These are phyloP conservation scores for Catunica adiposa DNA, from an alignment of 2,329 filamentous ascomycete species.

Conservation along the genomic window DNA sequence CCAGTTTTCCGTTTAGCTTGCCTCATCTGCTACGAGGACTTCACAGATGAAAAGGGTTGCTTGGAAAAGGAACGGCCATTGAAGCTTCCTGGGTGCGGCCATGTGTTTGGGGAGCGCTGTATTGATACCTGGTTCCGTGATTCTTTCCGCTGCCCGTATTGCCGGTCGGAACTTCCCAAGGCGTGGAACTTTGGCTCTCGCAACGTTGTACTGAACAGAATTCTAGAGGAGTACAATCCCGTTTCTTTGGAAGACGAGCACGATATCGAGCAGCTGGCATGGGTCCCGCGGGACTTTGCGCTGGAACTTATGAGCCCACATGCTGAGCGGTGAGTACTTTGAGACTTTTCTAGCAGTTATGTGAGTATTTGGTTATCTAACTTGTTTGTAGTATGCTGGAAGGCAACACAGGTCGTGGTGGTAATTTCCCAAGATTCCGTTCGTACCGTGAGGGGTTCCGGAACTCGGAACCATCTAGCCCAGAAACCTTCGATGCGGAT, in stretches of 20 bases:
- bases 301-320: not conserved
- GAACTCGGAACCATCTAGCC: not conserved
- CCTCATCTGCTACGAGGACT: constrained; percentile 41
- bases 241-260: not conserved
- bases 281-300: constrained; percentile 3
- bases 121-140: constrained; percentile 50
- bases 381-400: too few species aligned
- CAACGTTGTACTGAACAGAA: constrained; percentile 5
- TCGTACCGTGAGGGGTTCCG: not conserved
- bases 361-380: too few species aligned
- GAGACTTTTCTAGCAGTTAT: not conserved
- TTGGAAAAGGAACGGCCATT: constrained; percentile 35
- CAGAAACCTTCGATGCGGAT: not conserved
- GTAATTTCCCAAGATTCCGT: not conserved
- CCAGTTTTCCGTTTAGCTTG: constrained; percentile 28
- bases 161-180: constrained; percentile 42
- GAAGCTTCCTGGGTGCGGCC: constrained; percentile 44
- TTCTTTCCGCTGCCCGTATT: constrained; percentile 47
- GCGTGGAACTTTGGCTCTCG: constrained; percentile 20
- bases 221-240: constrained; percentile 7
- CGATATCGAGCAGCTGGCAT: constrained; percentile 10
- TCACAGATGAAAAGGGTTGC: not conserved
- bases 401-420: not conserved
- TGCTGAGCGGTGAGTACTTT: not conserved
- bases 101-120: constrained; percentile 47